Evolutionary conservation across 2,329 filamentous ascomycete genomes (phyloP), one percentile per base, ranked within the genome.

Genomic region (Colletotrichum sp.): DNA sequence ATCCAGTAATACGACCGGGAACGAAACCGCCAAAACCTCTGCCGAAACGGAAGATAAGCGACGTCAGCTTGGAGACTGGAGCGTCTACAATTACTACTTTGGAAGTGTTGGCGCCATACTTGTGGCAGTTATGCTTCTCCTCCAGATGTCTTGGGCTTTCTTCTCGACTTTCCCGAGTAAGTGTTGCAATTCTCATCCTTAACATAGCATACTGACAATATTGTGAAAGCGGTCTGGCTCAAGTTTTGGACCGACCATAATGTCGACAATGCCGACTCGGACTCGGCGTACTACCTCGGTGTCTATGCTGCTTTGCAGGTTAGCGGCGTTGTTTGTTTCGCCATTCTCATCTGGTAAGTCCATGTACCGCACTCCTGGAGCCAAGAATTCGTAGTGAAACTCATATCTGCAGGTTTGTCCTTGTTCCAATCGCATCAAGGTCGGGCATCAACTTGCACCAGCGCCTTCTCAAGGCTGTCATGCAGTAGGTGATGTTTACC

Each of bases 1-100:
- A 7, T 28, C 39, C 6, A 3, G 2, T 24, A 32, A 68, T 36
- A 13, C 16, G 4, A 10, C 52, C 4, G 3, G 18, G 10, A 24
- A 39, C 32, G 52, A 61, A 7, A 36, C 26, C 6, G 6, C 71
- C 34, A 60, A 72, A 24, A 32, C 14, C 2, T 32, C 65, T 2
- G 63, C 74, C 21, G 65, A 76, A 18, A n/a, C 34, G 14, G 28
- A 72, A 26, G 72, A 77, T 43, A 68, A 52, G 63, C 63, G 72
- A 36, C 61, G 75, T 4, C 82, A 83, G 59, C 82, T 81, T 2
- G 81, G 81, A 0, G 82, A 83, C 36, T 78, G 68, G 16, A 79
- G 80, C 12, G 81, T 81, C 16, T 83, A 83, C 66, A 79, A 78
- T 34, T 83, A 82, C 18, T 83, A 82, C 24, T 73, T 82, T 13